A percentile compares a stretch with the other conserved stretches of the same genome.
These are phyloP conservation scores for Ceratocystis huliohia DNA, from an alignment of 2,329 filamentous ascomycete species.

Conservation along the genomic window DNA sequence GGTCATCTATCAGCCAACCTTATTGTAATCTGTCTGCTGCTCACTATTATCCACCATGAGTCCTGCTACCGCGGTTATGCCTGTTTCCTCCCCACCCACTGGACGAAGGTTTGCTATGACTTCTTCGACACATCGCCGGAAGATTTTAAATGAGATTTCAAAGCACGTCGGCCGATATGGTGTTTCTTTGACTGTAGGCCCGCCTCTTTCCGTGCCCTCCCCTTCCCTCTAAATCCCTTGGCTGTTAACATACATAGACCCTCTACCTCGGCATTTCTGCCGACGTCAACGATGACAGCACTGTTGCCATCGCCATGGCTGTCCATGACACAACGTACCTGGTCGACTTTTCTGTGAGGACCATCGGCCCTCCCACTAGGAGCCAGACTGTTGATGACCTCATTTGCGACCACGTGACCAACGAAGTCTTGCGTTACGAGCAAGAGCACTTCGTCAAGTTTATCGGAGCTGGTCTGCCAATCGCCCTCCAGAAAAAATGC, in stretches of 20 bases:
- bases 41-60: background rate
- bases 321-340: conserved; percentile 64
- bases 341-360: conserved; percentile 55
- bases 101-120: conserved; percentile 34
- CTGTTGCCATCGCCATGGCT: conserved; percentile 50
- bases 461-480: conserved; percentile 57
- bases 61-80: background rate
- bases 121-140: conserved; percentile 35
- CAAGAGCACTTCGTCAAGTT: conserved; percentile 59
- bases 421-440: conserved; percentile 46
- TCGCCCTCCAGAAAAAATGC: conserved; percentile 44
- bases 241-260: conserved; percentile 30
- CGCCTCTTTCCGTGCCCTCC: background rate
- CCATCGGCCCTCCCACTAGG: conserved; percentile 36
- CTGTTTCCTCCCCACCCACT: background rate
- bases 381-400: conserved; percentile 32
- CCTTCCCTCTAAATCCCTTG: background rate
- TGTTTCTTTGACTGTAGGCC: conserved; percentile 35
- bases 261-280: conserved; percentile 53
- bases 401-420: conserved; percentile 48
- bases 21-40: background rate
- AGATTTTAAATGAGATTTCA: conserved; percentile 35
- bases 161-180: conserved; percentile 35
- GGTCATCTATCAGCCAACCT: conserved; percentile 3
- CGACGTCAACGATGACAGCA: conserved; percentile 37